phyloP scores from a whole-genome alignment of 2,329 filamentous ascomycete genomes.

The Cercospora zeina region DNA sequence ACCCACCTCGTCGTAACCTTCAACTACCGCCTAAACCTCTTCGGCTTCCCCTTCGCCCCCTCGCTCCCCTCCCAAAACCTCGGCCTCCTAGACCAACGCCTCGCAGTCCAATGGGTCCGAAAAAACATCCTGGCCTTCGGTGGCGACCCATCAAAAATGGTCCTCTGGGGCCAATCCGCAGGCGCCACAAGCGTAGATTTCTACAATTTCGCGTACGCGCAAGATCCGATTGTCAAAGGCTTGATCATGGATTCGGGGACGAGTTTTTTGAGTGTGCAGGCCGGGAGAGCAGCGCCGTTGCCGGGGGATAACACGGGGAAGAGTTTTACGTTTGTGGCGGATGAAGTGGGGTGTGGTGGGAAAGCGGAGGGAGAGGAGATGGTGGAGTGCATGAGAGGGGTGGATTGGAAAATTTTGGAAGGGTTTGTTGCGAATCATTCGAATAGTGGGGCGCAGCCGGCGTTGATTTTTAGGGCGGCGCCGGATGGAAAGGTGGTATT shows the following conservation, averaged over 20 bases:
- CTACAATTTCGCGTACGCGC: constrained; percentile 40
- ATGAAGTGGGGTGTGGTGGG: constrained; percentile 25
- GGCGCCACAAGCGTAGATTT: constrained; percentile 36
- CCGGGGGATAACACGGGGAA: constrained; percentile 20
- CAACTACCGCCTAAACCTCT: constrained; percentile 49
- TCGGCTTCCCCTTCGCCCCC: constrained; percentile 45
- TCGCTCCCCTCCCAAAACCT: constrained; percentile 45
- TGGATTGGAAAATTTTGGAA: constrained; percentile 21
- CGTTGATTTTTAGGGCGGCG: constrained; percentile 34
- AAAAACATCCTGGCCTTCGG: constrained; percentile 55
- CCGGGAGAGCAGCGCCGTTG: background rate
- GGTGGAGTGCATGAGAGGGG: constrained; percentile 27
- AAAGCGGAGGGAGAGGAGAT: constrained; percentile 35
- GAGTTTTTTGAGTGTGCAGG: constrained; percentile 32
- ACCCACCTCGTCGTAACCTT: constrained; percentile 45
- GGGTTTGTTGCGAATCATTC: constrained; percentile 24
- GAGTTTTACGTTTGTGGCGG: constrained; percentile 34
- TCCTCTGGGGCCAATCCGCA: constrained; percentile 36
- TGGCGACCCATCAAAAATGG: constrained; percentile 42
- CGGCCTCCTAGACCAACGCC: constrained; percentile 56
- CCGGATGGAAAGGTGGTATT: constrained; percentile 36
- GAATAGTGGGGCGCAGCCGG: constrained; percentile 30
- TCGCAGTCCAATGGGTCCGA: constrained; percentile 55
- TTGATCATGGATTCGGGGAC: constrained; percentile 45
- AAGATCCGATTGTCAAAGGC: constrained; percentile 44